These are phyloP conservation scores for Colletotrichum sp. DNA, from an alignment of 2,329 filamentous ascomycete genomes.

Conservation along the genomic window DNA sequence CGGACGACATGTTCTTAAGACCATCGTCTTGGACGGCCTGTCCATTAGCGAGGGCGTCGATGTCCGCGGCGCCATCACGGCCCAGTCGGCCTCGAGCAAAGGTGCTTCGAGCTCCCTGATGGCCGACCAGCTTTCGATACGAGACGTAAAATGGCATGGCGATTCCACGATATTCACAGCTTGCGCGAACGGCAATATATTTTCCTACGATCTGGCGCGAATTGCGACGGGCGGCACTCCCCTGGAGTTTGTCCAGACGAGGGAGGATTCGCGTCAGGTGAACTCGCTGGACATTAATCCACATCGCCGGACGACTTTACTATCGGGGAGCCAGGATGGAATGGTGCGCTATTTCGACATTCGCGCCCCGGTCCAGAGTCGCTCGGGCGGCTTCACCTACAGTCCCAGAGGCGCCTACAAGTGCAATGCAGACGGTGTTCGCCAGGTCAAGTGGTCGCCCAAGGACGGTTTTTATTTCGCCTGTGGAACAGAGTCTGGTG, in stretches of 20 bases:
- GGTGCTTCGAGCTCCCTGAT: conserved; percentile 37
- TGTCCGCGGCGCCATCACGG: conserved; percentile 59
- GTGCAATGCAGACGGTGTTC: conserved; percentile 61
- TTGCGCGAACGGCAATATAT: conserved; percentile 68
- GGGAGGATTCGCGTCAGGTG: conserved; percentile 68
- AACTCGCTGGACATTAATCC: conserved; percentile 69
- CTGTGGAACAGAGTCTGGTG: conserved; percentile 67
- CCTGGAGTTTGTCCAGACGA: conserved; percentile 61
- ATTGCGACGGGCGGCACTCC: conserved; percentile 48
- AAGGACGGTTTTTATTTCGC: conserved; percentile 66
- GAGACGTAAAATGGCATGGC: conserved; percentile 64
- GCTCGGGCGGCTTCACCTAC: conserved; percentile 55
- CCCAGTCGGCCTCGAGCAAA: conserved; percentile 50
- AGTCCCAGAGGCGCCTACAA: conserved; percentile 46
- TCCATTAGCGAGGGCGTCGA: conserved; percentile 62
- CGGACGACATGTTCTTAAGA: conserved; percentile 66
- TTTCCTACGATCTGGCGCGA: conserved; percentile 64
- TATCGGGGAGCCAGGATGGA: conserved; percentile 70
- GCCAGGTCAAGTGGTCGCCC: conserved; percentile 70
- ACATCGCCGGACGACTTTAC: conserved; percentile 59
- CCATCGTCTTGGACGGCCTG: conserved; percentile 59
- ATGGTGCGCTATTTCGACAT: conserved; percentile 67
- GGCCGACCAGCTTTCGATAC: conserved; percentile 66
- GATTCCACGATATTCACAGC: conserved; percentile 65
- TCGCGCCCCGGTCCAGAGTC: conserved; percentile 50